Conservation (phyloP, 768 basidiomycete genomes). For the Inosperma sp. region DNA sequence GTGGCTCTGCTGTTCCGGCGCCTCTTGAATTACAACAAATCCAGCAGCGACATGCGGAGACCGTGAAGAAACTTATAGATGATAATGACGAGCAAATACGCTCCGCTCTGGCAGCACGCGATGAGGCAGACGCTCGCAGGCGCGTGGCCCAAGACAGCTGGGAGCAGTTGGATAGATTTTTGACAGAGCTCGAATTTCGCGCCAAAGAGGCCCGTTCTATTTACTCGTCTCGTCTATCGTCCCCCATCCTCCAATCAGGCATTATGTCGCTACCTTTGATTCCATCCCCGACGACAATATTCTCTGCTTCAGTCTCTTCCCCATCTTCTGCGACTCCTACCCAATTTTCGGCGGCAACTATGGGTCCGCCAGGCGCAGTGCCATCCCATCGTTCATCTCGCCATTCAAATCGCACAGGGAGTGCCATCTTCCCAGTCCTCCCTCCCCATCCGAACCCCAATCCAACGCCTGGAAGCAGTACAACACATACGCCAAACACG, state of each 20-base stretch:
- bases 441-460: conserved; percentile 38
- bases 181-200: conserved; percentile 41
- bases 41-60: conserved; percentile 24
- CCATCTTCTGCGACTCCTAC: conserved; percentile 4
- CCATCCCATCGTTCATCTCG: conserved; percentile 4
- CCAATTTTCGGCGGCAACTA: conserved; percentile 6
- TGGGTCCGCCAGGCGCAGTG: conserved; percentile 9
- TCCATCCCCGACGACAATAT: conserved; percentile 17
- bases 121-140: conserved; percentile 50
- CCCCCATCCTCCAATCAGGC: conserved; percentile 41
- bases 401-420: conserved; percentile 1
- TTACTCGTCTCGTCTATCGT: conserved; percentile 38
- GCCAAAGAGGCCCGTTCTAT: conserved; percentile 46
- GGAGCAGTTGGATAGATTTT: conserved; percentile 46
- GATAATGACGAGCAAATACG: conserved; percentile 48
- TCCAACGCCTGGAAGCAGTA: conserved; percentile 15
- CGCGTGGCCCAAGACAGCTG: conserved; percentile 45
- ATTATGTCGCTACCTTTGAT: conserved; percentile 34
- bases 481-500: conserved; percentile 8
- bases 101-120: conserved; percentile 48
- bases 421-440: conserved; percentile 33
- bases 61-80: conserved; percentile 31
- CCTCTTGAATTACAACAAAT: conserved; percentile 12
- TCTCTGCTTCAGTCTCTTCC: conserved; percentile 11
- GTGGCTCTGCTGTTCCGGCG: conserved; percentile 10